Base-by-base conservation (phyloP, 768 basidiomycete genomes). In the Mycena crocata region DNA sequence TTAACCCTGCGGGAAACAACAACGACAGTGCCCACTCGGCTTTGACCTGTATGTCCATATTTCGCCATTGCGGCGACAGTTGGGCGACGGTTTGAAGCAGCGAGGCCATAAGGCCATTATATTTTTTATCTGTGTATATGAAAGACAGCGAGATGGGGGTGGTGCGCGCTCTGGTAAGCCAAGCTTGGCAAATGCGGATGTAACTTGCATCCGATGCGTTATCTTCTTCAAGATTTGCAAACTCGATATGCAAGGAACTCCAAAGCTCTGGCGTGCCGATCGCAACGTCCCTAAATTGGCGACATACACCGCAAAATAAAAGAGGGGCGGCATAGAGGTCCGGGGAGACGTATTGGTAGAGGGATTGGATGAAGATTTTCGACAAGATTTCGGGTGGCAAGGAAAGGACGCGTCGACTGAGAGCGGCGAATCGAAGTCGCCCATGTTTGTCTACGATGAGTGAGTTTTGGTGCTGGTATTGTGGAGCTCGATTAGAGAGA, bases 401-500 rank as follows among this genome's bases (percentile, higher is more conserved):
- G 7, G 30, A n/a, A 7, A 64, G 48, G 28, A 17, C 40, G 5
- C 45, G 55, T 21, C 63, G 48, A 19, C 54, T 42, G 31, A 64
- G 0, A 17, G 44, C 48, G 1, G 63, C 49, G n/a, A 12, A 57
- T 35, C 55, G 37, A 21, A 64, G 55, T 8, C 31, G 39, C n/a
- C 63, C 63, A 17, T 57, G 1, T 30, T 31, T 9, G 48, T 51
- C 39, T 4, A 32, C 9, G 10, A 64, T 31, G 3, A 64, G 34
- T 4, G 28, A 34, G 31, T 57, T 24, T 32, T 64, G 63, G 14
- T 44, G 50, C 46, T 64, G 56, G 21, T 51, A 64, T 12, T 57
- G 32, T 42, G 56, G 56, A 1, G 9, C 24, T 51, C 48, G 55
- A 64, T 57, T 57, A n/a, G 62, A 63, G 21, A 56, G 62, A 39